Percentiles rank a stretch among this genome's conserved stretches.
These are phyloP conservation scores for Colletotrichum liaoningense DNA, from an alignment of 2,329 filamentous ascomycete genomes.

Conservation along the genomic window DNA sequence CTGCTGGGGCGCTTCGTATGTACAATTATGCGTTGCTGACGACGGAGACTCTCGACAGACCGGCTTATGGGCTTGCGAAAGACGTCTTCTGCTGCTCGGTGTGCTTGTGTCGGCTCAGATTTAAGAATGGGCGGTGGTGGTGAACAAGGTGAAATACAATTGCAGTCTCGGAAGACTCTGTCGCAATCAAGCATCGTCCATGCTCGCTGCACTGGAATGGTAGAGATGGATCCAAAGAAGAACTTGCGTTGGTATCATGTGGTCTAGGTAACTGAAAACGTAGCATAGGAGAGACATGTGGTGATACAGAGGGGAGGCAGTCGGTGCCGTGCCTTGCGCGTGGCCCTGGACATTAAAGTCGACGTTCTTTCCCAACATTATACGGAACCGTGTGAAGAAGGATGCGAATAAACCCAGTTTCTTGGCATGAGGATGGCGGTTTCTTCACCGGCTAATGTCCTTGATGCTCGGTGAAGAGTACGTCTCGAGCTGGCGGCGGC, in stretches of 20 bases:
- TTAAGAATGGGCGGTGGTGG: constrained; percentile 24
- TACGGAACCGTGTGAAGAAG: not conserved
- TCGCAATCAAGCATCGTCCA: constrained; percentile 56
- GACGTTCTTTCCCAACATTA: not conserved
- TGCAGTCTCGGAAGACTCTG: constrained; percentile 48
- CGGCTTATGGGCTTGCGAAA: constrained; percentile 45
- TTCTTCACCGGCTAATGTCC: constrained; percentile 67
- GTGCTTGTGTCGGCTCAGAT: constrained; percentile 38
- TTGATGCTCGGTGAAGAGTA: constrained; percentile 85
- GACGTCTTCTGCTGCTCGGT: constrained; percentile 45
- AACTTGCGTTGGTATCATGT: constrained; percentile 33
- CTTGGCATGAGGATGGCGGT: not conserved
- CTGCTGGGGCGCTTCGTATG: constrained; percentile 47
- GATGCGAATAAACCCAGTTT: not conserved
- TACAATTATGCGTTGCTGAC: constrained; percentile 50
- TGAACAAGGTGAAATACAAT: constrained; percentile 25
- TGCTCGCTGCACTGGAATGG: constrained; percentile 44
- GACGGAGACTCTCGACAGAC: constrained; percentile 45
- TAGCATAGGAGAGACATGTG: constrained; percentile 26
- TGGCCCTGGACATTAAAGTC: not conserved
- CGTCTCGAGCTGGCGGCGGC: constrained; percentile 82
- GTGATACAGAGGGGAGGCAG: constrained; percentile 12
- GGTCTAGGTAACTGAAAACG: constrained; percentile 32
- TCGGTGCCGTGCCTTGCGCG: not conserved
- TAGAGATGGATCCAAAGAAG: constrained; percentile 44